Conservation (phyloP, 1,139 yeast genomes). For the Suhomyces maxii region DNA sequence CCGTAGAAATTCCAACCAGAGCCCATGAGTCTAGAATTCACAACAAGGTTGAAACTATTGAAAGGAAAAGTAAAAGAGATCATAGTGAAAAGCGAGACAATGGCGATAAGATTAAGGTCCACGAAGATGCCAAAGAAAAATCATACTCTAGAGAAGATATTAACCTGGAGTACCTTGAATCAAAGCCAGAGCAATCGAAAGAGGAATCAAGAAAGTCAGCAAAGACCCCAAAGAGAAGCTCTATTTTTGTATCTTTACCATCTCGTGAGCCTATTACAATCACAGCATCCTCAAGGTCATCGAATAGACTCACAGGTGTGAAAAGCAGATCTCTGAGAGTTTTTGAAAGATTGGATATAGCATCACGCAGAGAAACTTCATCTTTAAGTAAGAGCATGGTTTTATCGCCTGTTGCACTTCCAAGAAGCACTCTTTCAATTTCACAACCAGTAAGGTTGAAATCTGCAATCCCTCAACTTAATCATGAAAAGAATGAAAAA, state of each 20-base stretch:
- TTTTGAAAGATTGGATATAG: constrained; percentile 20
- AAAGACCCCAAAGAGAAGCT: constrained; percentile 35
- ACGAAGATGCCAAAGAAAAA: no score
- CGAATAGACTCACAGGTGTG: constrained; percentile 8
- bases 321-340: constrained; percentile 18
- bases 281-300: constrained; percentile 8
- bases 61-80: neutral
- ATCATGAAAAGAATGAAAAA: neutral
- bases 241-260: constrained; percentile 42
- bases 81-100: neutral
- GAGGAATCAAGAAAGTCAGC: constrained; percentile 1
- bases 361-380: constrained; percentile 14
- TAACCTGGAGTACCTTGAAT: no score
- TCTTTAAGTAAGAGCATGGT: constrained; percentile 10
- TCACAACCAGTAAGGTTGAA: neutral
- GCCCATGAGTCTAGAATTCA: no score
- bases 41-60: no score
- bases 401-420: constrained; percentile 18
- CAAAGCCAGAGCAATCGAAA: neutral
- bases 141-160: no score
- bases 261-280: constrained; percentile 39
- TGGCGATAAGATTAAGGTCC: neutral
- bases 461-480: neutral
- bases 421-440: neutral
- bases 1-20: no score